Conservation (phyloP, 2,329 filamentous ascomycete species). For the Botrytis deweyae region DNA sequence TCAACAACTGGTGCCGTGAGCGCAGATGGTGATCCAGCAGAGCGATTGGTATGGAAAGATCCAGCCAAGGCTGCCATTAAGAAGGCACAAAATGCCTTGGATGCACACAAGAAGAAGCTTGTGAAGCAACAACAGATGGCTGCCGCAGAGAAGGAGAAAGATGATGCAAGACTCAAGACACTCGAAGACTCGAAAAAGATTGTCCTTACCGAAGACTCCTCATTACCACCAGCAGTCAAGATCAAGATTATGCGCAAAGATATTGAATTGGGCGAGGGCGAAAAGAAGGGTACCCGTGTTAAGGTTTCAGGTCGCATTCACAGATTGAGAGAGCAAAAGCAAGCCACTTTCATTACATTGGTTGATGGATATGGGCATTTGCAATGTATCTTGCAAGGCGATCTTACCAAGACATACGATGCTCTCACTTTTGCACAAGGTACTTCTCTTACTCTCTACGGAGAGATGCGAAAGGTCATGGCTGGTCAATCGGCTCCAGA, state of each 20-base stretch:
- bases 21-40: constrained; percentile 62
- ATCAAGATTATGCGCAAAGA: constrained; percentile 75
- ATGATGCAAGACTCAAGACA: constrained; percentile 64
- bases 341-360: constrained; percentile 82
- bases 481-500: constrained; percentile 66
- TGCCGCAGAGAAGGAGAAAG: constrained; percentile 69
- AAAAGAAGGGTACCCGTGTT: constrained; percentile 68
- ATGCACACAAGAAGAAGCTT: constrained; percentile 80
- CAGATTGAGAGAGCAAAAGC: constrained; percentile 76
- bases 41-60: constrained; percentile 72
- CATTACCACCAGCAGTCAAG: constrained; percentile 69
- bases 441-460: constrained; percentile 66
- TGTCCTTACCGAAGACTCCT: constrained; percentile 64
- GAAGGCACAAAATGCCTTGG: constrained; percentile 74
- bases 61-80: constrained; percentile 82
- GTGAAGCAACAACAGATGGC: constrained; percentile 73
- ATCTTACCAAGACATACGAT: constrained; percentile 76
- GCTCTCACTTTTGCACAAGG: constrained; percentile 69
- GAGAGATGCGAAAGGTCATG: constrained; percentile 67
- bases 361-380: constrained; percentile 81
- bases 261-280: constrained; percentile 56
- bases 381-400: constrained; percentile 77
- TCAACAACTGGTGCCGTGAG: constrained; percentile 60
- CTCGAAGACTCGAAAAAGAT: constrained; percentile 84
- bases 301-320: constrained; percentile 82